These are phyloP conservation scores for Colletotrichum orchidophilum DNA, from an alignment of 2,329 filamentous ascomycete genomes.

Conservation along the genomic window DNA sequence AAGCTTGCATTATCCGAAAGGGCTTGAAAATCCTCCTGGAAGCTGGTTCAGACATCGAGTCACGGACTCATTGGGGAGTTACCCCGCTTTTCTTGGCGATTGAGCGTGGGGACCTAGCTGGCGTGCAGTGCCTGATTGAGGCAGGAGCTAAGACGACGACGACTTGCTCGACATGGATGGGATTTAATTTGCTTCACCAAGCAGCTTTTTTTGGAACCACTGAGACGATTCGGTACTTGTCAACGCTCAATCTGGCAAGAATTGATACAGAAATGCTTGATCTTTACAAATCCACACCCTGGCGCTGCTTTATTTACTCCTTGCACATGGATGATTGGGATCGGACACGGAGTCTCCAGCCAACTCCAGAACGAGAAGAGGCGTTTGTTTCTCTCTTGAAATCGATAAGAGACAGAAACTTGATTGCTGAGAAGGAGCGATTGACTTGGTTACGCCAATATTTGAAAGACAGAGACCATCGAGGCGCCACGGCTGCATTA, in stretches of 20 bases:
- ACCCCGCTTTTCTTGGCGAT: background rate
- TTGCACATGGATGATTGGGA: fast-evolving
- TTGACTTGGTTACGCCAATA: background rate
- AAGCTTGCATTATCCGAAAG: fast-evolving
- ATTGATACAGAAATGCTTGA: background rate
- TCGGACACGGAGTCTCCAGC: fast-evolving
- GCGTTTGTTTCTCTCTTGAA: background rate
- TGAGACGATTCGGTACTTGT: fast-evolving
- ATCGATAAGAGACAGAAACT: background rate
- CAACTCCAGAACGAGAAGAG: fast-evolving
- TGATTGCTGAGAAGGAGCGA: background rate
- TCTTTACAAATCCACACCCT: fast-evolving
- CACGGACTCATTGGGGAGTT: fast-evolving
- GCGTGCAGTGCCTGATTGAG: background rate
- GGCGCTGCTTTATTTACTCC: background rate
- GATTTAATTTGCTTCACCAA: background rate
- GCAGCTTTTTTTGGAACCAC: fast-evolving
- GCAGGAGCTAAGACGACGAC: background rate
- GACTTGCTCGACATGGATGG: fast-evolving
- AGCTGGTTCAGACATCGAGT: background rate
- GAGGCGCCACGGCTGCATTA: background rate
- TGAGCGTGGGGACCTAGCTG: fast-evolving
- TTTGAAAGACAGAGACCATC: background rate
- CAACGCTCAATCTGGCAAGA: fast-evolving
- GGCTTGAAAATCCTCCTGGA: background rate